phyloP scores from a whole-genome alignment of 2,329 filamentous ascomycete genomes.

The Phaeosphaeria sp. region DNA sequence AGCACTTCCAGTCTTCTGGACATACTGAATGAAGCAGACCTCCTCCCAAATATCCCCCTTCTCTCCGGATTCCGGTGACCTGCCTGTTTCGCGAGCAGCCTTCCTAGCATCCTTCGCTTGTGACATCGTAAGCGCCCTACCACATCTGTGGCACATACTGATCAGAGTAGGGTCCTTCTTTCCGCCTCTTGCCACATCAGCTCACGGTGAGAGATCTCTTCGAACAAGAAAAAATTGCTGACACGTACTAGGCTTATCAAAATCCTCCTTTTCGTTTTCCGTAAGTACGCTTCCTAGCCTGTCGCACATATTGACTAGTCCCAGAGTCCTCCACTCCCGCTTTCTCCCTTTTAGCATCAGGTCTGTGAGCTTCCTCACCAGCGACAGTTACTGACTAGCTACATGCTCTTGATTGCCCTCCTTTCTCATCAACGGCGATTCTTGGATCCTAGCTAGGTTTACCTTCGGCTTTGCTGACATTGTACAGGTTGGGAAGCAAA shows the following conservation, averaged over 20 bases:
- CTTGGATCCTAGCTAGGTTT: no score
- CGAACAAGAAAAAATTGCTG: neutral
- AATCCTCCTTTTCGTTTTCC: neutral
- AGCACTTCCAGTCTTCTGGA: no score
- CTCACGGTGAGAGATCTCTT: neutral
- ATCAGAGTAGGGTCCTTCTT: neutral
- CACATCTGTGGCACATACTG: neutral
- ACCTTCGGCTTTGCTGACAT: neutral
- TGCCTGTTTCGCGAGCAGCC: no score
- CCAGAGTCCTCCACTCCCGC: neutral
- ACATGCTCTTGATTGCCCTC: no score
- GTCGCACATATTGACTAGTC: neutral
- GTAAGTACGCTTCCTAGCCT: neutral
- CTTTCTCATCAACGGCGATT: no score
- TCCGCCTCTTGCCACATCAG: neutral
- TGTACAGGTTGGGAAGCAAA: conserved; percentile 6
- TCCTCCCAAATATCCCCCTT: no score
- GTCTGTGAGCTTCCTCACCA: neutral
- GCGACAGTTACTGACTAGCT: neutral
- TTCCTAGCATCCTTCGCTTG: neutral
- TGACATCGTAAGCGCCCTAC: neutral
- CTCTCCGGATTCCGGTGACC: no score
- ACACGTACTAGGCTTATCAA: neutral
- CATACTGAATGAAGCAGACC: no score
- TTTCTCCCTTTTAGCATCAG: neutral